Evolutionary conservation across 257 asterid genomes (phyloP).

Genomic region (Cinchona pubescens): DNA sequence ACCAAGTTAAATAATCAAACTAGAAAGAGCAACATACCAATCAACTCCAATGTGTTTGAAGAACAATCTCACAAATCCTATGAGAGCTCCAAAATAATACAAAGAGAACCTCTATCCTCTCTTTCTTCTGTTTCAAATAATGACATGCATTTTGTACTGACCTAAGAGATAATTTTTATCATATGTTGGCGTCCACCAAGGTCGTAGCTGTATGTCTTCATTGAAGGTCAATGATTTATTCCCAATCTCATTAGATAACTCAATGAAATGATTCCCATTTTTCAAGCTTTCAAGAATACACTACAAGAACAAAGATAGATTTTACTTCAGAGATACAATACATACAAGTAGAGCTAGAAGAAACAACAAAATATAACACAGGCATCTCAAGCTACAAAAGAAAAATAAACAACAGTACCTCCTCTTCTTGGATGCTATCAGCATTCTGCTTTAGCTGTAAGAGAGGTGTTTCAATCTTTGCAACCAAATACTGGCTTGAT

Average conservation of each 20-base stretch:
- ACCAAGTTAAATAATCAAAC: background rate
- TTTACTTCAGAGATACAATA: background rate
- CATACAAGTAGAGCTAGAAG: background rate
- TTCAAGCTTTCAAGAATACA: slow-evolving; percentile 55
- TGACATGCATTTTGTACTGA: slow-evolving; percentile 31
- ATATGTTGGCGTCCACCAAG: slow-evolving; percentile 98
- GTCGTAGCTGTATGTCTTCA: slow-evolving; percentile 79
- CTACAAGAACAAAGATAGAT: slow-evolving; percentile 27
- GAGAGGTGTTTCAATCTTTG: slow-evolving; percentile 80
- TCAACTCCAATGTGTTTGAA: background rate
- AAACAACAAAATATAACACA: background rate
- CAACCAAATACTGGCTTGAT: slow-evolving; percentile 77
- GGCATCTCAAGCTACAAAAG: background rate
- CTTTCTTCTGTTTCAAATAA: background rate
- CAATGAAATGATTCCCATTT: slow-evolving; percentile 63
- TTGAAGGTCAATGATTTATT: slow-evolving; percentile 75
- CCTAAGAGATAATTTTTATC: slow-evolving; percentile 89
- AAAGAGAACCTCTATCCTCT: background rate
- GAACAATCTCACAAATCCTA: background rate
- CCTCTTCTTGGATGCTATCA: slow-evolving; percentile 58
- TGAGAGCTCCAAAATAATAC: background rate
- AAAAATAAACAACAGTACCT: slow-evolving; percentile 42
- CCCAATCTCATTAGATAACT: slow-evolving; percentile 71
- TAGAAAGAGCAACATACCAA: background rate
- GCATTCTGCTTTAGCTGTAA: slow-evolving; percentile 85